Conservation (phyloP, 108 stramenopile species). For the Cyclostephanos invisitatus region DNA sequence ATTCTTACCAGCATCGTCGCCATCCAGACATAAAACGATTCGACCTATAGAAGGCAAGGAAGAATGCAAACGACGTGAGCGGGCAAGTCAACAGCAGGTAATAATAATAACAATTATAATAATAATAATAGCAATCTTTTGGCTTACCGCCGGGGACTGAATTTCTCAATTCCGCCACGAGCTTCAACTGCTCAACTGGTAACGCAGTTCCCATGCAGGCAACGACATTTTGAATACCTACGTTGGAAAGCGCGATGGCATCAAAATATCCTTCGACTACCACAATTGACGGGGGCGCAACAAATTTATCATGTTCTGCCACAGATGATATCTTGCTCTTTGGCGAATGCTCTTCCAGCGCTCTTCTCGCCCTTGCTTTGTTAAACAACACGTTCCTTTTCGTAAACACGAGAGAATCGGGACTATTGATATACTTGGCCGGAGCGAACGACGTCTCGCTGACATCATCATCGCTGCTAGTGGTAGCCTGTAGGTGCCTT, state of each 20-base stretch:
- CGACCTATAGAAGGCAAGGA: constrained; percentile 26
- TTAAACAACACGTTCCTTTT: constrained; percentile 87
- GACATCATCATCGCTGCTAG: constrained; percentile 15
- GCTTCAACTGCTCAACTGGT: constrained; percentile 69
- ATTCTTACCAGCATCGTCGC: constrained; percentile 81
- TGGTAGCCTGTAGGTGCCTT: constrained; percentile 49
- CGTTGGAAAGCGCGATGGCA: constrained; percentile 84
- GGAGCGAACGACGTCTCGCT: constrained; percentile 34
- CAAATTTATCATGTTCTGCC: neutral
- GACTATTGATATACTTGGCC: constrained; percentile 94
- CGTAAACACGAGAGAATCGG: constrained; percentile 83
- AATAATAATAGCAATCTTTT: neutral
- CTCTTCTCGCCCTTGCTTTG: constrained; percentile 57
- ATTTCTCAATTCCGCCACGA: constrained; percentile 52
- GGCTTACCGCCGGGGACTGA: constrained; percentile 44
- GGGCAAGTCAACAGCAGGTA: neutral
- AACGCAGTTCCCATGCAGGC: constrained; percentile 91
- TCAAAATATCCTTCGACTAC: constrained; percentile 97
- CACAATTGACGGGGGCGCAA: constrained; percentile 45
- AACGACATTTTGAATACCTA: constrained; percentile 75
- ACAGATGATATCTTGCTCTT: neutral
- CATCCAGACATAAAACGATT: constrained; percentile 87
- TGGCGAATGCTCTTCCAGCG: constrained; percentile 31
- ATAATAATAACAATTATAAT: too few relatives aligned
- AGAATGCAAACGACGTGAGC: constrained; percentile 2